Evolutionary conservation across 2,329 filamentous ascomycete species (phyloP).

Genomic region (Mollisia scopiformis): DNA sequence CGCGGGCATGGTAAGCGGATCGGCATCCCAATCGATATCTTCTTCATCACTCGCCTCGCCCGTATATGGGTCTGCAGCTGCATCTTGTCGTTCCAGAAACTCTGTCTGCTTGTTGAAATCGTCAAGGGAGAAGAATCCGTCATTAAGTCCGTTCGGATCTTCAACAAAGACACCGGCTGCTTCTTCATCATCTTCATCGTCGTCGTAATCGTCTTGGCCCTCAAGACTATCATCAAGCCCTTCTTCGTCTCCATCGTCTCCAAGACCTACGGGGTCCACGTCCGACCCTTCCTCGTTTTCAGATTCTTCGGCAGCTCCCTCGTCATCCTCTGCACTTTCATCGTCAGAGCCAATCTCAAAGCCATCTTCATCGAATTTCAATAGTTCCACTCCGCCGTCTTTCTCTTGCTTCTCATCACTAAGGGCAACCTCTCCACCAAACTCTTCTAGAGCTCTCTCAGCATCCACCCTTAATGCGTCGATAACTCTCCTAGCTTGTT

Average conservation of each 20-base stretch:
- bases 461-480: slow-evolving; percentile 61
- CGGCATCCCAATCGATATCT: slow-evolving; percentile 82
- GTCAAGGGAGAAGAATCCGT: slow-evolving; percentile 97
- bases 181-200: slow-evolving; percentile 53
- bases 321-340: slow-evolving; percentile 37
- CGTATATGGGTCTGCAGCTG: slow-evolving; percentile 73
- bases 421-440: slow-evolving; percentile 30
- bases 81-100: slow-evolving; percentile 85
- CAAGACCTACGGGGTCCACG: slow-evolving; percentile 37
- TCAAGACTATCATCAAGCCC: slow-evolving; percentile 34
- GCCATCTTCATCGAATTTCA: slow-evolving; percentile 43
- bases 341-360: slow-evolving; percentile 40
- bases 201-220: slow-evolving; percentile 31
- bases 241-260: slow-evolving; percentile 41
- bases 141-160: slow-evolving; percentile 86
- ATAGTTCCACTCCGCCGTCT: slow-evolving; percentile 38
- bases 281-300: slow-evolving; percentile 38
- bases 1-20: slow-evolving; percentile 61
- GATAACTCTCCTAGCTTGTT: slow-evolving; percentile 86
- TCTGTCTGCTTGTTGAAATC: slow-evolving; percentile 95
- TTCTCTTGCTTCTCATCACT: slow-evolving; percentile 35
- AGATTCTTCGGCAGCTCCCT: slow-evolving; percentile 26
- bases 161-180: slow-evolving; percentile 60
- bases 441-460: slow-evolving; percentile 47
- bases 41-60: slow-evolving; percentile 81